Conservation (phyloP, 2,329 filamentous ascomycete species). For the Fusarium protoensiforme region DNA sequence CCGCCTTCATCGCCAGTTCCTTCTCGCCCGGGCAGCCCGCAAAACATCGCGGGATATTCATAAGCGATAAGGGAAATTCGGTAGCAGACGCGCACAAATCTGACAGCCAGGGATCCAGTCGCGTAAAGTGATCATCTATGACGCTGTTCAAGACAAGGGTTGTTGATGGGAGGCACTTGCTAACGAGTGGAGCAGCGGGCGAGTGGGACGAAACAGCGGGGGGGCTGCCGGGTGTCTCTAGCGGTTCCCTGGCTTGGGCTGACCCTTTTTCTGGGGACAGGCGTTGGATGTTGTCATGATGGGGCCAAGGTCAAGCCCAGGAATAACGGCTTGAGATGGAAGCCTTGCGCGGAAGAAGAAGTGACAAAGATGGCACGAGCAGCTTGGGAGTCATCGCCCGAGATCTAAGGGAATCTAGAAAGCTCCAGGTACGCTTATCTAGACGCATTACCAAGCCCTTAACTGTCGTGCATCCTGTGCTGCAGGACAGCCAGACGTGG, state of each 20-base stretch:
- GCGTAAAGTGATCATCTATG: conserved; percentile 38
- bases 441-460: not conserved
- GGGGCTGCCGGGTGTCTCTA: conserved; percentile 10
- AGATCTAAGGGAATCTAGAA: not conserved
- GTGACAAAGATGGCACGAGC: not conserved
- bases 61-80: not conserved
- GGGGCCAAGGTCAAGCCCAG: conserved; percentile 7
- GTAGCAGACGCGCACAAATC: not conserved
- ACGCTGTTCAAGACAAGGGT: conserved; percentile 33
- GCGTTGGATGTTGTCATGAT: conserved; percentile 33
- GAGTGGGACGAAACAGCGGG: conserved; percentile 31
- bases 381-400: not conserved
- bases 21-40: not conserved
- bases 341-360: conserved; percentile 2
- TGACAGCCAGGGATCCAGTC: conserved; percentile 9
- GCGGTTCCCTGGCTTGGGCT: conserved; percentile 25
- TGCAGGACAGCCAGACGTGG: conserved; percentile 5
- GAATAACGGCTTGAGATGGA: conserved; percentile 16
- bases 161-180: not conserved
- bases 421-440: not conserved
- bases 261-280: conserved; percentile 33
- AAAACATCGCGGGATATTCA: not conserved
- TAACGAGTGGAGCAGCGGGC: conserved; percentile 30
- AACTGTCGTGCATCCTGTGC: conserved; percentile 2
- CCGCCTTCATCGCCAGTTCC: not conserved